Conservation (phyloP, 352 stramenopile genomes). For the Phytophthora melonis region DNA sequence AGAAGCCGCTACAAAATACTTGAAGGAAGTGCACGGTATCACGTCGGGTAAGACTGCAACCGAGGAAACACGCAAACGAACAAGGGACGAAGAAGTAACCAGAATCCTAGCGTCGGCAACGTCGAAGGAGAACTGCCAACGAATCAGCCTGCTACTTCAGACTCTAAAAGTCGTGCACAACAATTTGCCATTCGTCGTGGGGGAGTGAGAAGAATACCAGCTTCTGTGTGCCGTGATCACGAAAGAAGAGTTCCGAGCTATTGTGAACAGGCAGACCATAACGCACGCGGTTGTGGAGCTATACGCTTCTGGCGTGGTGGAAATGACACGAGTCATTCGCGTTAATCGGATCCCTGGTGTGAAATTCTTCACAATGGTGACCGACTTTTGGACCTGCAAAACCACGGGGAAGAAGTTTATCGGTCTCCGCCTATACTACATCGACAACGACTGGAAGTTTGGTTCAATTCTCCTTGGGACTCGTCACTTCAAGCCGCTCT, state of each 20-base stretch:
- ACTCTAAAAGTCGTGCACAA: background rate
- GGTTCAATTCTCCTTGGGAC: background rate
- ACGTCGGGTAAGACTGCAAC: background rate
- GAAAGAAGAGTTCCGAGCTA: background rate
- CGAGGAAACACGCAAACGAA: background rate
- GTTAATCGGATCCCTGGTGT: no score
- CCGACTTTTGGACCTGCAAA: no score
- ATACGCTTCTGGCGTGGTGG: no score
- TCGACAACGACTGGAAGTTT: no score
- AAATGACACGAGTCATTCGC: no score
- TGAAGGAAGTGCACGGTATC: background rate
- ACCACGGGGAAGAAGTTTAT: no score
- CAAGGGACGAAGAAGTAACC: background rate
- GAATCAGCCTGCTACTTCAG: background rate
- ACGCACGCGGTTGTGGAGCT: no score
- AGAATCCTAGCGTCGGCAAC: background rate
- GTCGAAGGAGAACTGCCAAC: background rate
- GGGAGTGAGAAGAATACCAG: background rate
- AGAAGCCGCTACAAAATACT: background rate
- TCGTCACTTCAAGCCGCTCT: conserved; percentile 1
- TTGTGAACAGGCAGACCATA: background rate
- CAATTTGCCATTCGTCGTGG: background rate
- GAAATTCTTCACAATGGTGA: no score
- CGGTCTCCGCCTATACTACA: no score
- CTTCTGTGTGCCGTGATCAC: background rate